Conservation (phyloP, 192 early-diverging fungal genomes). For the Borealophlyctis nickersoniae region DNA sequence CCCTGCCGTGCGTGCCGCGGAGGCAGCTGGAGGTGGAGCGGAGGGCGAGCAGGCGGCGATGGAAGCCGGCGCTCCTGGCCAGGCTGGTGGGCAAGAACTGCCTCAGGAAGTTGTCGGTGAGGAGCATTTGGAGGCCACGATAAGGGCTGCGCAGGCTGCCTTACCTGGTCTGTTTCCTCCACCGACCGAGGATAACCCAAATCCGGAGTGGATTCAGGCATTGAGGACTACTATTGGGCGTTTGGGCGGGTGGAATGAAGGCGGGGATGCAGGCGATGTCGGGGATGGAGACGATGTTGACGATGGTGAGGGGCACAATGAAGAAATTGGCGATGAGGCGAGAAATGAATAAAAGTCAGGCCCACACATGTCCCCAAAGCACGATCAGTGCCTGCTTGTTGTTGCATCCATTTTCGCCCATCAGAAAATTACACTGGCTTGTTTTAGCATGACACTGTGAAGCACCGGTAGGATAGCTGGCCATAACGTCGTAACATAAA, state of each 20-base stretch:
- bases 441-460: no score
- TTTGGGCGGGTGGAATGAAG: slow-evolving; percentile 15
- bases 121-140: slow-evolving; percentile 13
- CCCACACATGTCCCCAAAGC: no score
- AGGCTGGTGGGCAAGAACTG: slow-evolving; percentile 10
- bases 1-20: no score
- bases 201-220: slow-evolving; percentile 10
- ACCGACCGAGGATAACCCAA: background rate
- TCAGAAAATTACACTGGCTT: no score
- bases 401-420: no score
- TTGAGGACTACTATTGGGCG: slow-evolving; percentile 18
- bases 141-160: slow-evolving; percentile 10
- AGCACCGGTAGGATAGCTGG: no score
- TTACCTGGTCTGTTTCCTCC: slow-evolving; percentile 17
- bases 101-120: slow-evolving; percentile 14
- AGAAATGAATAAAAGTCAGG: no score
- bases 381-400: no score
- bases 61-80: slow-evolving; percentile 6
- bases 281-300: slow-evolving; percentile 11
- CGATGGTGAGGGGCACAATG: slow-evolving; percentile 12
- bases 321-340: no score
- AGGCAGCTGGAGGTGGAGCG: background rate
- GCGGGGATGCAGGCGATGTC: slow-evolving; percentile 13
- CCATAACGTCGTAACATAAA: no score
- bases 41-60: background rate